A percentile compares a stretch with the other conserved stretches of the same genome.
Evolutionary conservation across 2,329 filamentous ascomycete species (phyloP).

Genomic region (Botrytis fragariae): DNA sequence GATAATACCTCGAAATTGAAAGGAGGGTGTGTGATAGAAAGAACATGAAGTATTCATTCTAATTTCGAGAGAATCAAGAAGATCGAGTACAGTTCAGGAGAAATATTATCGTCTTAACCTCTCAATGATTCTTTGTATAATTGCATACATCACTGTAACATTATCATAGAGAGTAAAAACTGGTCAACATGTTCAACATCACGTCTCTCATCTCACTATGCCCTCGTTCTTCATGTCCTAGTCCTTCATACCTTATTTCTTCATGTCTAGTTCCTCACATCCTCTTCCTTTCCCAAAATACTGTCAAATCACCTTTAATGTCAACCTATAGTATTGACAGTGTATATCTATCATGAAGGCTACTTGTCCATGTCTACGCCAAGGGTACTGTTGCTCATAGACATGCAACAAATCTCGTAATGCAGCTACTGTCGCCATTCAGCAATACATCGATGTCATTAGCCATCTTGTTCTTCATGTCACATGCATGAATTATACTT

Average conservation of each 20-base stretch:
- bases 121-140: accelerated
- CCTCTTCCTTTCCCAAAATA: not conserved
- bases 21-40: not conserved
- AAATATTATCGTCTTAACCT: not conserved
- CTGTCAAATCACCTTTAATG: not conserved
- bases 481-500: not conserved
- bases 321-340: not conserved
- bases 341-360: not conserved
- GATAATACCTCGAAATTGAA: not conserved
- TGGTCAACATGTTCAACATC: not conserved
- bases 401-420: not conserved
- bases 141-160: not conserved
- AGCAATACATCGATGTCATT: not conserved
- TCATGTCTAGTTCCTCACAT: no score
- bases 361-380: not conserved
- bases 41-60: not conserved
- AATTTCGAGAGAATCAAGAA: not conserved
- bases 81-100: not conserved
- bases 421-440: accelerated
- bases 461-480: accelerated
- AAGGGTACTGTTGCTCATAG: not conserved
- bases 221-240: not conserved
- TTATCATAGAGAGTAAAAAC: not conserved
- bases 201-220: not conserved
- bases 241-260: not conserved